Evolutionary conservation across 163 green algal species (phyloP).

Genomic region (Chlamydomonas reinhardtii): DNA sequence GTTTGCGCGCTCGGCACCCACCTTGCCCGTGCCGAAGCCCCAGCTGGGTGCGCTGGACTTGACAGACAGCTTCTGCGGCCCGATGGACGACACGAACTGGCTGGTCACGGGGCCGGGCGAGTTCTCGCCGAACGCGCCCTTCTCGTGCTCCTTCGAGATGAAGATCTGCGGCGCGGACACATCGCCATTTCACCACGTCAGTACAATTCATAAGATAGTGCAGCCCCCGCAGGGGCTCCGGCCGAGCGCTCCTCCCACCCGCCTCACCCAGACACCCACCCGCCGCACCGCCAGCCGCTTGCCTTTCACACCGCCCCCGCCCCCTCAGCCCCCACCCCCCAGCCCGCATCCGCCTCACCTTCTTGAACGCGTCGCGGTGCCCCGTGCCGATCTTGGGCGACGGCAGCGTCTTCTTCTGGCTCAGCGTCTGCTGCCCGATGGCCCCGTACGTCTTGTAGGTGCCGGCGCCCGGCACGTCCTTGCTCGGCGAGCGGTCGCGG

Average conservation of each 20-base stretch:
- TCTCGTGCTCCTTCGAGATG: conserved; percentile 80
- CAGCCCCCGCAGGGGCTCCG: no score
- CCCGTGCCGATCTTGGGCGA: conserved; percentile 72
- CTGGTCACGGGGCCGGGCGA: conserved; percentile 71
- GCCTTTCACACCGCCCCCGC: no score
- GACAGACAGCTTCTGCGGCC: conserved; percentile 63
- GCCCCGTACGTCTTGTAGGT: conserved; percentile 66
- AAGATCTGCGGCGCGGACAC: conserved; percentile 66
- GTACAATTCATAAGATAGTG: no score
- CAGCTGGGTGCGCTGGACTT: conserved; percentile 69
- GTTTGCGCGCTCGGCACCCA: no score
- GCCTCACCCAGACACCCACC: no score
- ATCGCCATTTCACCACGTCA: no score
- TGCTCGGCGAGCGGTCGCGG: conserved; percentile 43
- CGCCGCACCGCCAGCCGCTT: background rate
- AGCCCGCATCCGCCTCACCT: conserved; percentile 47
- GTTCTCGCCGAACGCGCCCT: conserved; percentile 63
- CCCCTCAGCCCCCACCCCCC: background rate
- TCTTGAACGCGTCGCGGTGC: conserved; percentile 71
- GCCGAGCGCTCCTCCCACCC: no score
- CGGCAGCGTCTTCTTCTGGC: conserved; percentile 74
- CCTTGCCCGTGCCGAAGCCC: conserved; percentile 74
- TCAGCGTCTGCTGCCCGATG: conserved; percentile 70
- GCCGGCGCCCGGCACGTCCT: conserved; percentile 69
- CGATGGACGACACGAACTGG: conserved; percentile 56